These are phyloP conservation scores for Schwanniomyces vanrijiae DNA, from an alignment of 805 yeast species.

Conservation along the genomic window DNA sequence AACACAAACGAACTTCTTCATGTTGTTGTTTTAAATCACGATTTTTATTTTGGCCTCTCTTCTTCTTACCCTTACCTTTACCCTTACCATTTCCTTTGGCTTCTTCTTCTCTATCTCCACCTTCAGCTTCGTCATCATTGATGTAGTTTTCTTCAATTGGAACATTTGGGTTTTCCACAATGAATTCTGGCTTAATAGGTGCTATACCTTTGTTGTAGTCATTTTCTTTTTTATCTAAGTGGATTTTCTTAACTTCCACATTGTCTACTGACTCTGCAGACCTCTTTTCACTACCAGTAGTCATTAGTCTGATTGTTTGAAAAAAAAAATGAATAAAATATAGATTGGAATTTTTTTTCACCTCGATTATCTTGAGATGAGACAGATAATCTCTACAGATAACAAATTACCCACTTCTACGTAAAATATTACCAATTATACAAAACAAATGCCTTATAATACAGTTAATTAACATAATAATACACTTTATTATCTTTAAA, in stretches of 20 bases:
- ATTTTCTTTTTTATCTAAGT: conserved; percentile 15
- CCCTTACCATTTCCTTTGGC: conserved; percentile 34
- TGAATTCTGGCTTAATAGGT: conserved; percentile 68
- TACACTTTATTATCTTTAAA: background rate
- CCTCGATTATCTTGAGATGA: background rate
- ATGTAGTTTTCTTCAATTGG: conserved; percentile 26
- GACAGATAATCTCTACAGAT: background rate
- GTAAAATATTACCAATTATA: background rate
- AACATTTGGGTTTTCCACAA: conserved; percentile 50
- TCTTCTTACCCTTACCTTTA: conserved; percentile 40
- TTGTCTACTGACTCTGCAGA: conserved; percentile 8
- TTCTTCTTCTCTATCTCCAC: conserved; percentile 35
- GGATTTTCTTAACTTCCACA: conserved; percentile 21
- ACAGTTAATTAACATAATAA: background rate
- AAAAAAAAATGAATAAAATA: background rate
- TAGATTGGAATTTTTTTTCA: background rate
- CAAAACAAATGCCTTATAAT: background rate
- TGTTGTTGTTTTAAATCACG: conserved; percentile 71
- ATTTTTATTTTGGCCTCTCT: conserved; percentile 80
- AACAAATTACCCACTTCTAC: background rate
- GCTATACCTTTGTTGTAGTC: conserved; percentile 63
- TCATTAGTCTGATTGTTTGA: conserved; percentile 5
- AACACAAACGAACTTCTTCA: conserved; percentile 67
- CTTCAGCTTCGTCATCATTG: conserved; percentile 47
- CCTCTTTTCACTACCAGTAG: conserved; percentile 14